Evolutionary conservation across 2,329 filamentous ascomycete species (phyloP).

Genomic region (Ophiostoma pallidulum): DNA sequence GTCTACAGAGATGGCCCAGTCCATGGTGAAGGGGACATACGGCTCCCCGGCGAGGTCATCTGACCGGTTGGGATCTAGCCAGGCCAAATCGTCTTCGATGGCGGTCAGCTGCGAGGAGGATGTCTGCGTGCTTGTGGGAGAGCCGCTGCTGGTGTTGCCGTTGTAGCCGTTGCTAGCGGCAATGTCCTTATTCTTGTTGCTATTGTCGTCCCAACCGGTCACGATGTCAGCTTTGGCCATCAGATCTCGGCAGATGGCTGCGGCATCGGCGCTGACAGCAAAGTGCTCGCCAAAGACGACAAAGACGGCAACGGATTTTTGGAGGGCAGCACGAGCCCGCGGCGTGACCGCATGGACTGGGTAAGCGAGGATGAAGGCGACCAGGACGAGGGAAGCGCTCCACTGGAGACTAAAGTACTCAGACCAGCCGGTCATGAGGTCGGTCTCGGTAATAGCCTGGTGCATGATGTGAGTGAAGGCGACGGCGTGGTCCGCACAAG

Average conservation of each 20-base stretch:
- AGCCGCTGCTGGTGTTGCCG: too few species aligned
- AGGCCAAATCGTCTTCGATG: constrained; percentile 15
- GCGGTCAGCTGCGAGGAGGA: too few species aligned
- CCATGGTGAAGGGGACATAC: too few species aligned
- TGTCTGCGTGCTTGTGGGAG: too few species aligned
- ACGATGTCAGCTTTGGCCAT: constrained; percentile 18
- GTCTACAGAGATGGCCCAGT: constrained; percentile 22
- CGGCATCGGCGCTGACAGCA: constrained; percentile 30
- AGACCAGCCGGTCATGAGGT: constrained; percentile 23
- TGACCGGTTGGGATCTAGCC: constrained; percentile 17
- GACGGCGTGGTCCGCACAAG: constrained; percentile 22
- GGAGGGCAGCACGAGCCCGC: constrained; percentile 22
- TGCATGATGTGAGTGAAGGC: constrained; percentile 24
- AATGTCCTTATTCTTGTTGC: neutral
- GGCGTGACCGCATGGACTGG: constrained; percentile 19
- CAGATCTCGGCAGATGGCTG: constrained; percentile 27
- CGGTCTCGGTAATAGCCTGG: constrained; percentile 21
- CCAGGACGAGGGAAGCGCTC: constrained; percentile 25
- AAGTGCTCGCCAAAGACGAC: constrained; percentile 29
- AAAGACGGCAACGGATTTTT: constrained; percentile 30
- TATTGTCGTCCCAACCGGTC: too few species aligned
- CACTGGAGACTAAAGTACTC: constrained; percentile 23
- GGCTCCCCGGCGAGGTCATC: constrained; percentile 9
- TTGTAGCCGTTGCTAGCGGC: neutral
- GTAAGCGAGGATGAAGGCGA: constrained; percentile 26